Base-by-base conservation (phyloP, 768 basidiomycete species). In the Termitomyces heimii region DNA sequence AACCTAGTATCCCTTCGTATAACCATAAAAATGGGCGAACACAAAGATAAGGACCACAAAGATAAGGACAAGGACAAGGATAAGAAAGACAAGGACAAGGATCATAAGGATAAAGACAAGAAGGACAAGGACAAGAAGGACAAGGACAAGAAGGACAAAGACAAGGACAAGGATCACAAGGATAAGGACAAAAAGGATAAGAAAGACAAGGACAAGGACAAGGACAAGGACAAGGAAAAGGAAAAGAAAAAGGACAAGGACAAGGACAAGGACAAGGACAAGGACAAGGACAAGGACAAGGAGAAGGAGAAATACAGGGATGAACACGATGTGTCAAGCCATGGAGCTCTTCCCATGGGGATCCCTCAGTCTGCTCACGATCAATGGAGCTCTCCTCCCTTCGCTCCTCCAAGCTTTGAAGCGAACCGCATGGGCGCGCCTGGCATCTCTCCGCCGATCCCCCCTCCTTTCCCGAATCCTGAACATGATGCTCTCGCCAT, bases 81-180 rank as follows among this genome's bases (percentile, higher is more conserved):
- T 24, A 59, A 65, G 31, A 58, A 59, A 70, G 66, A 66, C 26
- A 56, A 65, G 18, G 47, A 48, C 13, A 45, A 64, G 22, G 53
- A 65, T 18, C 50, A 64, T 10, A 67, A 70, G 52, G 54, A 66
- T 42, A 62, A 65, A 45, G 61, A 68, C 40, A 60, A 66, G 39
- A 62, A 70, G 65, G 63, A 73, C 40, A 57, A 69, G 44, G 65
- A 65, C 16, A 42, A 64, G 5, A 69, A 69, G 54, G 62, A 72
- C 29, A 60, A 70, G 53, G 66, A 66, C 10, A 54, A 65, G 10
- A 20, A 42, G 4, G 9, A 42, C 20, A 45, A 64, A 18, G 53
- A 65, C 5, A 49, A 60, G 29, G 60, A 57, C 14, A 56, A 70
- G 51, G 55, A 67, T 34, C 60, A 65, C 46, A 61, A 68, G 48